These are phyloP conservation scores for Pythium plurisporium DNA, from an alignment of 352 stramenopile species.

Conservation along the genomic window DNA sequence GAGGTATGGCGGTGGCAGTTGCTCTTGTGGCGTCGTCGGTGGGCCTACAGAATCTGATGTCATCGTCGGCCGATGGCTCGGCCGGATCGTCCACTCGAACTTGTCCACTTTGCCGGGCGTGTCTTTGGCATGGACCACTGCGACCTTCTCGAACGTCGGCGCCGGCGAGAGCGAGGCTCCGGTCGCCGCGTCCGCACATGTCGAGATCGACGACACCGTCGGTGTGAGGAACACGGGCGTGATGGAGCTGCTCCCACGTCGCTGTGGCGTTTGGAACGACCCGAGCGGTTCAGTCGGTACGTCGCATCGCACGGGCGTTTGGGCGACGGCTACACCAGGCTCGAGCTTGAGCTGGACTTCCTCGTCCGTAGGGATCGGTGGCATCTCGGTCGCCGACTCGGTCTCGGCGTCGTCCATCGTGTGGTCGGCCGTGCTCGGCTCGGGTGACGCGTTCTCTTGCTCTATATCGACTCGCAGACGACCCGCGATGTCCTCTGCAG, in stretches of 20 bases:
- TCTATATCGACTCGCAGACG: neutral
- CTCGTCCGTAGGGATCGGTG: constrained; percentile 2
- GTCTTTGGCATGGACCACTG: constrained; percentile 41
- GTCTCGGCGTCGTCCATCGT: neutral
- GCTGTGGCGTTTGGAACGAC: constrained; percentile 40
- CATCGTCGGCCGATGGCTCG: constrained; percentile 2
- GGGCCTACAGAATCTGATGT: neutral
- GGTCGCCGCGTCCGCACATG: constrained; percentile 30
- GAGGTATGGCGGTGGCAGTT: constrained; percentile 59
- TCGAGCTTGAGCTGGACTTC: neutral
- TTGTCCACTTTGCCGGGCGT: constrained; percentile 56
- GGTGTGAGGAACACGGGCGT: neutral
- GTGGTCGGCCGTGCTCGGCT: neutral
- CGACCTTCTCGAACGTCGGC: constrained; percentile 58
- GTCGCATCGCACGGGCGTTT: neutral
- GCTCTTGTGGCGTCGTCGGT: neutral
- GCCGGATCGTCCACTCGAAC: constrained; percentile 45
- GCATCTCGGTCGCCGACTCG: constrained; percentile 5
- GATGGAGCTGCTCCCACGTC: constrained; percentile 3
- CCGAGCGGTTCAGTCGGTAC: neutral
- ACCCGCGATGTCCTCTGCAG: constrained; percentile 8
- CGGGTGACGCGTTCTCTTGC: neutral
- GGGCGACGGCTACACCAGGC: neutral
- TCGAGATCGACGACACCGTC: neutral
- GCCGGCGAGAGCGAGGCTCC: constrained; percentile 53